Base-by-base conservation (phyloP, 2,329 filamentous ascomycete genomes). In the Colletotrichum cuscutae region DNA sequence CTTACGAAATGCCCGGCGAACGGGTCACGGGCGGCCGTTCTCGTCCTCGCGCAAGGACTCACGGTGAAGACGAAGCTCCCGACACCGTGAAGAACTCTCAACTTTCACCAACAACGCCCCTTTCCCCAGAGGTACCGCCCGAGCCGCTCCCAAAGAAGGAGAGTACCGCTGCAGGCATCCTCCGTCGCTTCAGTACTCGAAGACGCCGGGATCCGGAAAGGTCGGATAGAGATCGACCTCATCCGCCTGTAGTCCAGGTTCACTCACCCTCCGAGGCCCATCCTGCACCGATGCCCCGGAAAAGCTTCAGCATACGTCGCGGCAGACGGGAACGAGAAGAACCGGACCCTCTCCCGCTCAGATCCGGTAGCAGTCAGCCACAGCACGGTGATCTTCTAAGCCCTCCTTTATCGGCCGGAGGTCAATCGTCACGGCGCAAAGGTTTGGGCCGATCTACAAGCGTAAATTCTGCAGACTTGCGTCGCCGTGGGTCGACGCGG, bases 121-220 rank as follows among this genome's bases (percentile, higher is more conserved):
- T 70, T 19, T 87, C 76, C 77, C 89, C 76, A 78, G 88, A 92
- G 30, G 87, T 90, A 26, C 89, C 90, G 37, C 81, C 85, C 24
- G 92, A 91, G 80, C 89, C 88, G 11, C 86, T 90, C 5, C 85
- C 86, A 62, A 95, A 94, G 84, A 97, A 97, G 82, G 96, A 98
- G 81, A 97, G 95, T 78, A 91, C 94, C 5, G 95, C 95, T 46
- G 93, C 91, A 30, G 94, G 95, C 32, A 86, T 99, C 63, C 86
- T 99, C 61, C 90, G 97, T 76, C 90, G 97, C 49, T 95, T 99
- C 81, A 98, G 96, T 84, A 98, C 97, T 8, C 91, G 96, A 75
- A 91, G 93, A 77, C 90, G 92, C 68, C 90, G 89, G 81, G 94
- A 93, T 76, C 89, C 87, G 76, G 90, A 89, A 83, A 89, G 88